These are phyloP conservation scores for Apiosordaria backusii DNA, from an alignment of 495 filamentous ascomycete species.

Conservation along the genomic window DNA sequence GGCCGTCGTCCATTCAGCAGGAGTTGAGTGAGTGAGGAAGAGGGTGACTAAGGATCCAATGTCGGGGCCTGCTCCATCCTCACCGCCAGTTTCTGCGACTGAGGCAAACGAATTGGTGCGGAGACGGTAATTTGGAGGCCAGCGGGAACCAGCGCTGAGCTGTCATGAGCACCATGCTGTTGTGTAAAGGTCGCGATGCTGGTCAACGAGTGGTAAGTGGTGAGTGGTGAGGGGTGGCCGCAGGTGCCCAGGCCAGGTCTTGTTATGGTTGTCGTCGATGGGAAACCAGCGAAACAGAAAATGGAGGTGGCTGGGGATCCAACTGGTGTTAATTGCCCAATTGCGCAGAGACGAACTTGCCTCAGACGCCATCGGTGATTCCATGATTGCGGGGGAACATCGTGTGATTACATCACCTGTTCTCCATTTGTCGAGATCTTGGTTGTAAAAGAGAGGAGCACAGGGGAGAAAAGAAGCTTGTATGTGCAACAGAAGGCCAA, in stretches of 20 bases:
- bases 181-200: conserved; percentile 19
- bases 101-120: conserved; percentile 14
- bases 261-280: background rate
- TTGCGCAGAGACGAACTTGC: background rate
- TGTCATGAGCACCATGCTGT: conserved; percentile 25
- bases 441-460: background rate
- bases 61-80: conserved; percentile 8
- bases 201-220: conserved; percentile 5
- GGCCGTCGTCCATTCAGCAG: background rate
- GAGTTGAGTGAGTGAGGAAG: background rate
- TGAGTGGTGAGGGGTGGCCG: conserved; percentile 23
- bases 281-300: background rate
- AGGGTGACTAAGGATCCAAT: background rate
- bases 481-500: conserved; percentile 3
- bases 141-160: conserved; percentile 17
- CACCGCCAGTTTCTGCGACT: conserved; percentile 31
- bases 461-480: background rate
- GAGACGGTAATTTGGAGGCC: background rate
- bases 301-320: conserved; percentile 14
- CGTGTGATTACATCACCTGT: background rate
- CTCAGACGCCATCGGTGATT: background rate
- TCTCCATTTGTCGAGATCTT: background rate
- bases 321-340: background rate
- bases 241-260: conserved; percentile 26
- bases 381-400: background rate